These are phyloP conservation scores for Auricularia auricula-judae DNA, from an alignment of 768 basidiomycete species.

Conservation along the genomic window DNA sequence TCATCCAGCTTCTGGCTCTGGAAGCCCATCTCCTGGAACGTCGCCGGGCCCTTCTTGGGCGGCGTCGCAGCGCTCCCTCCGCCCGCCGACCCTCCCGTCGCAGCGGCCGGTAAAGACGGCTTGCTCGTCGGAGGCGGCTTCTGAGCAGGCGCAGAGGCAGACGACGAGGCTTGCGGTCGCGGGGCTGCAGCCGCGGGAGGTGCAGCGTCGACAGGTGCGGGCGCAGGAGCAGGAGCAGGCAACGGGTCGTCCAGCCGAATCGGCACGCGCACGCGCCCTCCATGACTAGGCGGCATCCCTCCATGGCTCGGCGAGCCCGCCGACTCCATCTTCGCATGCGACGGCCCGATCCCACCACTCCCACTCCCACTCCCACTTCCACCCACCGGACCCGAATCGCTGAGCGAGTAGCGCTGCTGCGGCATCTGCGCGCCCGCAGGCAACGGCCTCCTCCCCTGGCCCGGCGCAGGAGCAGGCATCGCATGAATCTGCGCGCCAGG, in stretches of 20 bases:
- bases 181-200: background rate
- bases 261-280: background rate
- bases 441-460: background rate
- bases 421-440: background rate
- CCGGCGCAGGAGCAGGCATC: background rate
- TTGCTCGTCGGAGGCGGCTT: no score
- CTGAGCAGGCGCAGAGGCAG: no score
- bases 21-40: slow-evolving; percentile 93
- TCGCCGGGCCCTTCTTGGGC: slow-evolving; percentile 42
- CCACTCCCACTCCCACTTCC: no score
- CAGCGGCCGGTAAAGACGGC: no score
- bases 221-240: no score
- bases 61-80: background rate
- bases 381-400: background rate
- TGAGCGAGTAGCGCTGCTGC: background rate
- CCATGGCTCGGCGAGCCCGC: background rate
- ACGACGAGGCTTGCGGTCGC: background rate
- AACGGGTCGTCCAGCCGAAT: background rate
- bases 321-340: background rate
- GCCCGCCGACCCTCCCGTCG: no score
- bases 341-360: background rate
- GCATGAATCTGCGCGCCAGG: background rate
- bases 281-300: background rate
- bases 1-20: slow-evolving; percentile 65
- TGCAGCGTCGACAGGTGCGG: background rate